phyloP scores from a whole-genome alignment of 2,329 filamentous ascomycete species.

The Ophiostoma pallidulum region DNA sequence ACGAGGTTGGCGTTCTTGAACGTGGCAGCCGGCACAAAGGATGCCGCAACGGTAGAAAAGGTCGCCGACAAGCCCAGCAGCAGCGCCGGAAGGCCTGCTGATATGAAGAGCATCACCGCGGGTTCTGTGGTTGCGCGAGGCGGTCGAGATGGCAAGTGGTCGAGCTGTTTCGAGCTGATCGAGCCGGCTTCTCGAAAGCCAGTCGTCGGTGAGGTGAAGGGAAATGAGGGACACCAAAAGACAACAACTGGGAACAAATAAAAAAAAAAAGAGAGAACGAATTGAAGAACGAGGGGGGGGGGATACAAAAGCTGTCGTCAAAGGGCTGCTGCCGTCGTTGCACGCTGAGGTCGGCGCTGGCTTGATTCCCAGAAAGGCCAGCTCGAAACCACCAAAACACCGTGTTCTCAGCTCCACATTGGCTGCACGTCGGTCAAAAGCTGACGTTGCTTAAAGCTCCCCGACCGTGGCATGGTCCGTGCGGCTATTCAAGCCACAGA shows the following conservation, averaged over 20 bases:
- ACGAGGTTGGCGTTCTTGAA: slow-evolving; percentile 93
- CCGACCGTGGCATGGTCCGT: slow-evolving; percentile 14
- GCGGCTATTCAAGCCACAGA: too few relatives aligned
- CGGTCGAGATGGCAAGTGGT: slow-evolving; percentile 9
- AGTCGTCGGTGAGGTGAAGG: slow-evolving; percentile 16
- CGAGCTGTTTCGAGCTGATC: slow-evolving; percentile 7
- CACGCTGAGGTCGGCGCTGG: background rate
- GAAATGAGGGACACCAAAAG: slow-evolving; percentile 5
- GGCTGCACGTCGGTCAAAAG: too few relatives aligned
- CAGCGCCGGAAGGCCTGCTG: slow-evolving; percentile 46
- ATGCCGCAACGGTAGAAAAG: slow-evolving; percentile 34
- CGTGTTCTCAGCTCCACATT: slow-evolving; percentile 23
- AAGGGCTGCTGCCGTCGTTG: too few relatives aligned
- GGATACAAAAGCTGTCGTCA: slow-evolving; percentile 11
- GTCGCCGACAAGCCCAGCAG: slow-evolving; percentile 46
- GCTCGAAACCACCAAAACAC: slow-evolving; percentile 21
- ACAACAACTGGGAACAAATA: background rate
- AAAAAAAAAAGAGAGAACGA: background rate
- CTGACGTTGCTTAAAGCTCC: slow-evolving; percentile 29
- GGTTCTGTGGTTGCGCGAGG: background rate
- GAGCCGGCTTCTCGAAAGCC: slow-evolving; percentile 17
- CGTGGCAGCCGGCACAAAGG: slow-evolving; percentile 77
- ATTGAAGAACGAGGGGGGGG: background rate
- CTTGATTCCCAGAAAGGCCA: slow-evolving; percentile 3
- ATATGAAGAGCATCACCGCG: slow-evolving; percentile 34